These are phyloP conservation scores for Solanum tarijense DNA, from an alignment of 257 asterid species.

Conservation along the genomic window DNA sequence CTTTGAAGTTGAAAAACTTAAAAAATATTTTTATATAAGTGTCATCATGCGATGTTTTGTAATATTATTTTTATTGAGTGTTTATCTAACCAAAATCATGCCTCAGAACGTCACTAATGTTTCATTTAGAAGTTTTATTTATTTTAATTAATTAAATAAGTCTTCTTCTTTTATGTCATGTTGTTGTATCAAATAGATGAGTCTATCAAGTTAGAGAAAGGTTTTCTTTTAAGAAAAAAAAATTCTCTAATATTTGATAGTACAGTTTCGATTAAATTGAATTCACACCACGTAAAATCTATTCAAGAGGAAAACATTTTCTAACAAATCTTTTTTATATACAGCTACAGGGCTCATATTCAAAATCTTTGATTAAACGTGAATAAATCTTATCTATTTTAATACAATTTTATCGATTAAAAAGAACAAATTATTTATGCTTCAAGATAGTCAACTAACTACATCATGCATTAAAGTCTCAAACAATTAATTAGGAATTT, in stretches of 20 bases:
- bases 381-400: neutral
- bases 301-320: neutral
- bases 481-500: neutral
- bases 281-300: accelerated
- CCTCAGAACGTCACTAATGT: neutral
- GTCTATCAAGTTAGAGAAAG: neutral
- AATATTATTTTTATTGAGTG: neutral
- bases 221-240: too few species aligned
- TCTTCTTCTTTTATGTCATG: neutral
- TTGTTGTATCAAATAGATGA: neutral
- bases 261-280: neutral
- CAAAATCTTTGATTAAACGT: neutral
- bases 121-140: neutral
- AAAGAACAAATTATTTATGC: neutral
- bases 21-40: neutral
- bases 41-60: neutral
- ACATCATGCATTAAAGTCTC: neutral
- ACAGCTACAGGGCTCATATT: neutral
- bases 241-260: too few species aligned
- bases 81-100: neutral
- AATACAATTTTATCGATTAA: accelerated
- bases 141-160: neutral
- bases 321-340: neutral
- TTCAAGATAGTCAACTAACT: neutral
- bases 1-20: neutral